A percentile compares a stretch with the other conserved stretches of the same genome.
Evolutionary conservation across 23 red algal species (phyloP).

Genomic region (Chondrus crispus): DNA sequence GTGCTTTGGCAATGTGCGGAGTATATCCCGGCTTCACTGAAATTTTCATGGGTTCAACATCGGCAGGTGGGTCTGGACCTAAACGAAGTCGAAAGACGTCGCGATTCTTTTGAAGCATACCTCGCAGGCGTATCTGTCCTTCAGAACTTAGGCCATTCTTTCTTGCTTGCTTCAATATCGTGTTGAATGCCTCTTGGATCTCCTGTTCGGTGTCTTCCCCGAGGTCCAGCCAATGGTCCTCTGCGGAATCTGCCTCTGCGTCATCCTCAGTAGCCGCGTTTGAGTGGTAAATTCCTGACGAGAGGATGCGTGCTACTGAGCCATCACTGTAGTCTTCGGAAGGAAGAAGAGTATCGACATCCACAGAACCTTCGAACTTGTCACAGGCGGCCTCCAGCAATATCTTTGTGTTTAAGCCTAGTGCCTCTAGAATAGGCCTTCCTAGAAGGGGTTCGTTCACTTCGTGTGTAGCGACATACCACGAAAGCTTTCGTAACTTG

Average conservation of each 20-base stretch:
- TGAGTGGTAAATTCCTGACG: background rate
- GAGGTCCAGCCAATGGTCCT: background rate
- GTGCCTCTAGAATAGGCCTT: conserved; percentile 8
- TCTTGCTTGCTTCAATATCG: background rate
- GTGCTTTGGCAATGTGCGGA: background rate
- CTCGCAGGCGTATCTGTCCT: background rate
- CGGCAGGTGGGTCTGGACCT: background rate
- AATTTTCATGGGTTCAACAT: background rate
- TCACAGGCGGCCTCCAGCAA: background rate
- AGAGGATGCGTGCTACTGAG: background rate
- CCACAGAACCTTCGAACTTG: background rate
- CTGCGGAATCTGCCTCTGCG: background rate
- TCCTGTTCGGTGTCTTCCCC: background rate
- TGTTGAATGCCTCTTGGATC: background rate
- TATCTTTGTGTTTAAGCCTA: background rate
- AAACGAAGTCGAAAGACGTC: conserved; percentile 8
- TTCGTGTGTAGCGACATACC: background rate
- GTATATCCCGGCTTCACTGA: background rate
- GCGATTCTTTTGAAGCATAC: background rate
- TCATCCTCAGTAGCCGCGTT: too few relatives aligned
- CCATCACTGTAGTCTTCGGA: too few relatives aligned
- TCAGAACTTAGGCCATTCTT: background rate
- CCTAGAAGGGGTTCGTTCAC: conserved; percentile 11
- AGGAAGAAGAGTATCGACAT: background rate
- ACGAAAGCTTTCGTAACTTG: background rate